A percentile compares a stretch with the other conserved stretches of the same genome.
Conservation (phyloP, 768 basidiomycete species). For the Podaxis rugospora region DNA sequence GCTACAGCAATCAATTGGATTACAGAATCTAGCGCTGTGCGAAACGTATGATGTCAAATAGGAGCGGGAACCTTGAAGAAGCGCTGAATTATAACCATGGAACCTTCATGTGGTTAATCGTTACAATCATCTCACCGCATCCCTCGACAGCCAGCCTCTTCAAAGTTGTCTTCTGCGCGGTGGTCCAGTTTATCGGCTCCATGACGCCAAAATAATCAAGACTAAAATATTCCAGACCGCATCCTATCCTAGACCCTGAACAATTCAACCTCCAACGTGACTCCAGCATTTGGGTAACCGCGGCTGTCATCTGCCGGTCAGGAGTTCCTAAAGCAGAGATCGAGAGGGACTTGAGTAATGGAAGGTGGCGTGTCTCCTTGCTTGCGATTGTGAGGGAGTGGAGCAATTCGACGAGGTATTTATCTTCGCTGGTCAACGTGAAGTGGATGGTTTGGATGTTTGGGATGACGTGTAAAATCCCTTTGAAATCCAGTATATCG, state of each 20-base stretch:
- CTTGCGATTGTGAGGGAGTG: background rate
- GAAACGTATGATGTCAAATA: too few species aligned
- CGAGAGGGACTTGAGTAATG: background rate
- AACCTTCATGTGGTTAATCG: too few species aligned
- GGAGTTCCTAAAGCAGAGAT: background rate
- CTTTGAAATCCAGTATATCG: background rate
- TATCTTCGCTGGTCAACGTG: background rate
- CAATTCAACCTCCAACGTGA: background rate
- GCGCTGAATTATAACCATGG: too few species aligned
- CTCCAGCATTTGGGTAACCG: background rate
- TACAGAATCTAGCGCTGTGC: too few species aligned
- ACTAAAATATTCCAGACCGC: background rate
- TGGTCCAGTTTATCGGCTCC: background rate
- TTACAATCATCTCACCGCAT: too few species aligned
- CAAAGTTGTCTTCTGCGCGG: background rate
- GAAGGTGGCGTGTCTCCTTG: background rate
- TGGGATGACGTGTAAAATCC: background rate
- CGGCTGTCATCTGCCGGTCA: background rate
- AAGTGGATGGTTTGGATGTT: background rate
- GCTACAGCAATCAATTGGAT: too few species aligned
- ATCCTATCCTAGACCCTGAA: background rate
- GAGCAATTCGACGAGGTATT: background rate
- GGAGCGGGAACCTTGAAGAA: too few species aligned
- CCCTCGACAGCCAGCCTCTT: background rate
- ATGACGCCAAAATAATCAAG: background rate